phyloP scores from a whole-genome alignment of 306 rosid genomes.

The Cucumis melo region DNA sequence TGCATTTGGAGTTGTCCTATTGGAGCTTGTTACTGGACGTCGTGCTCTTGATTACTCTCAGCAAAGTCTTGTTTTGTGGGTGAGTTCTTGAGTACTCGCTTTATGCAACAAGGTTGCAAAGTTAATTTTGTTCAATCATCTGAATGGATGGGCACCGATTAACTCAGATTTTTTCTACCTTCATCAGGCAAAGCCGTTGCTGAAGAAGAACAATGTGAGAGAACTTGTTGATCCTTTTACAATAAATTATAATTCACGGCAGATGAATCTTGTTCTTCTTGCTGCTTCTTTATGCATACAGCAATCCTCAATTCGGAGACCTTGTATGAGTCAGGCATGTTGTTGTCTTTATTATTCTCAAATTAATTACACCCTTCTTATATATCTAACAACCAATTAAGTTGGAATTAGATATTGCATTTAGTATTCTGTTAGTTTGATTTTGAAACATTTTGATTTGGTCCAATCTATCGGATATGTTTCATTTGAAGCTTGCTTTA shows the following conservation, averaged over 20 bases:
- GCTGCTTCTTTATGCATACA: conserved; percentile 81
- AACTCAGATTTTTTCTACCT: background rate
- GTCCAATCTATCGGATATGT: background rate
- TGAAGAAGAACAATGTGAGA: conserved; percentile 43
- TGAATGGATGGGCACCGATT: background rate
- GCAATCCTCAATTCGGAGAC: conserved; percentile 71
- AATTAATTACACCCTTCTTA: background rate
- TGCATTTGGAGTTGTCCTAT: conserved; percentile 78
- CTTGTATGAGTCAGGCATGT: conserved; percentile 60
- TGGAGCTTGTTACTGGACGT: conserved; percentile 81
- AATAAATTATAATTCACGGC: conserved; percentile 29
- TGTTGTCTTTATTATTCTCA: conserved; percentile 2
- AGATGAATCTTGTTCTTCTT: conserved; percentile 55
- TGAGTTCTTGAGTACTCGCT: conserved; percentile 7
- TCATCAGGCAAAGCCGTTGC: conserved; percentile 73
- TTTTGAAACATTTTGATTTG: background rate
- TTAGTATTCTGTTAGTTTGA: background rate
- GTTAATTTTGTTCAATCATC: background rate
- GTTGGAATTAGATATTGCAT: background rate
- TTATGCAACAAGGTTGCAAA: background rate
- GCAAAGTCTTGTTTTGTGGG: conserved; percentile 97
- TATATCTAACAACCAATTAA: background rate
- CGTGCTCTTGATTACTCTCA: conserved; percentile 91
- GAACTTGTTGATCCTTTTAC: conserved; percentile 59
- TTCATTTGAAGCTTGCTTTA: background rate